Base-by-base conservation (phyloP, 208 protist species). In the Leishmania turanica region DNA sequence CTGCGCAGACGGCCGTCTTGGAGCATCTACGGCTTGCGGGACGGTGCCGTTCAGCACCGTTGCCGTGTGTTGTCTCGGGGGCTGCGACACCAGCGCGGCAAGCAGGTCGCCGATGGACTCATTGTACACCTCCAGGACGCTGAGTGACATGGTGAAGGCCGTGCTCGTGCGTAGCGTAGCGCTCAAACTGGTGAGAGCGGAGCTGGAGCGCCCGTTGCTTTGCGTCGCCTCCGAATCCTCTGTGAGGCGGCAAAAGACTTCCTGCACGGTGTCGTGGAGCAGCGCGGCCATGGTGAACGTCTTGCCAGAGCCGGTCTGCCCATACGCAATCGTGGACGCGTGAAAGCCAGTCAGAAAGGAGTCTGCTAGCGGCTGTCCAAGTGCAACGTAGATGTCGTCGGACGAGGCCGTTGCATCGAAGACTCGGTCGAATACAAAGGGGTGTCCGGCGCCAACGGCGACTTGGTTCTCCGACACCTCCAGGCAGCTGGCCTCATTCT, bases 91-190 rank as follows among this genome's bases (percentile, higher is more conserved):
- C 58, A 62, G 47, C 60, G 51, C 21, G 58, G 69, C 54, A 17
- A 99, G 84, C 11, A 99, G 86, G 76, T 99, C 98, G 58, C 88
- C 88, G 40, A 99, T 77, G 2, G 82, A 78, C 80, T 99, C 98
- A 82, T 99, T 99, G 90, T 99, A 99, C 75, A 99, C 96, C 71
- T 99, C 97, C 47, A 99, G 79, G 58, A 94, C 98, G 4, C 95
- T 97, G 49, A 93, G 78, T 49, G 79, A 51, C 69, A 92, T 75
- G 37, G 82, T 80, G 71, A 84, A 88, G 54, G 40, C 31, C 11
- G 62, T n/a, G 62, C 45, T 60, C 27, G 71, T 56, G 19, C 53
- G 69, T 7, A 56, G 1, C 9, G 62, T 69, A 58, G 49, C 37
- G 66, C 74, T 68, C 19, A 76, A 74, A 15, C 40, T 70, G 65